Evolutionary conservation across 192 early-diverging fungal genomes (phyloP), one percentile per base, ranked within the genome.

Genomic region (Jimgerdemannia lactiflua): DNA sequence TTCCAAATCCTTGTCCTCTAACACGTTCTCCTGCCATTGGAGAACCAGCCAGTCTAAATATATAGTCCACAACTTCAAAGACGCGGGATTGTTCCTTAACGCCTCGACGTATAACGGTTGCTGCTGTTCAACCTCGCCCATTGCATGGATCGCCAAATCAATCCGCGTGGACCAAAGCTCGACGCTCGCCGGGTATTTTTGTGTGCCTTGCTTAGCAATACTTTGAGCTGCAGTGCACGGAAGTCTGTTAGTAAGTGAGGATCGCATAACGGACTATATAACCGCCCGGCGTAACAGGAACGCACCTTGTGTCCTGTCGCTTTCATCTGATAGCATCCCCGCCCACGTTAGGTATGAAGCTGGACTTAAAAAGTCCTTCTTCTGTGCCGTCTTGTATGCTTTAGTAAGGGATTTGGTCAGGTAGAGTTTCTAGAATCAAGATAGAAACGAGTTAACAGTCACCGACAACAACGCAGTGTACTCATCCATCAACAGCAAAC

Each of bases 261-360:
- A 59, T 39, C 29, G 63, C 42, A 59, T 11, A 54, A 29, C 9
- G 43, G 8, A 43, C 44, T 3, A 29, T 18, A 49, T 8, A 59
- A 43, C 29, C 29, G 29, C 29, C 29, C 29, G 39, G 44, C n/a
- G 43, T 4, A 14, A 66, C 9, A 6, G 64, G 2, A 29, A 29
- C 3, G 59, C 72, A 66, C 65, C 74, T 72, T 81, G 54, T 3
- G 20, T 64, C 7, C 44, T 29, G 6, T 75, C 65, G 17, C 68
- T 8, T 43, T 74, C 39, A 3, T 43, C 41, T 3, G 39, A 3
- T 43, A 89, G 67, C 54, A 83, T 78, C 41, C 86, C 75, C 59
- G 88, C 73, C 76, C 91, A 88, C 3, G 76, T 41, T 19, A 91
- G 67, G 66, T 91, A 94, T 71, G 92, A 41, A 39, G 80, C 72